Conservation (phyloP, 768 basidiomycete genomes). For the Suillus variegatus region DNA sequence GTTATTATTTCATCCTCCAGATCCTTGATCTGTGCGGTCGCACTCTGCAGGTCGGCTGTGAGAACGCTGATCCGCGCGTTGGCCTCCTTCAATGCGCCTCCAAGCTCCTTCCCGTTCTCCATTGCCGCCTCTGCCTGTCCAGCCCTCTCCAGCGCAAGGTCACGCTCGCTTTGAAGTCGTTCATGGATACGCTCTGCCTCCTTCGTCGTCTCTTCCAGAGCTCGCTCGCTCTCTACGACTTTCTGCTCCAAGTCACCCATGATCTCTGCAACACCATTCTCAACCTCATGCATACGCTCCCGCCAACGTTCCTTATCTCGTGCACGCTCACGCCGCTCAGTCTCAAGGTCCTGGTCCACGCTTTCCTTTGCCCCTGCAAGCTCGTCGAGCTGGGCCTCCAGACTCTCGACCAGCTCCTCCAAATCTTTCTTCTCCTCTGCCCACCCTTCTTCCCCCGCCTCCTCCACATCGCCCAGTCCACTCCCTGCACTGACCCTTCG, state of each 20-base stretch:
- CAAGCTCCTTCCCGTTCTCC: slow-evolving; percentile 67
- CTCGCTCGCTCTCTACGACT: slow-evolving; percentile 51
- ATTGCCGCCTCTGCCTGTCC: slow-evolving; percentile 65
- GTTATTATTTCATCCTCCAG: slow-evolving; percentile 61
- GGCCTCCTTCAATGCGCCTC: slow-evolving; percentile 64
- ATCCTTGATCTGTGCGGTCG: slow-evolving; percentile 58
- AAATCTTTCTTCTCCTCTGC: slow-evolving; percentile 66
- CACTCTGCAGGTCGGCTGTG: slow-evolving; percentile 59
- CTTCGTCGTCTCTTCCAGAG: slow-evolving; percentile 40
- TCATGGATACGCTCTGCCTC: slow-evolving; percentile 48
- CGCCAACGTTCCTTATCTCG: slow-evolving; percentile 73
- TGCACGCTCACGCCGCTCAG: slow-evolving; percentile 57
- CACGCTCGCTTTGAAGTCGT: slow-evolving; percentile 51
- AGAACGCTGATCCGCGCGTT: slow-evolving; percentile 59
- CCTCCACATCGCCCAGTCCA: slow-evolving; percentile 59
- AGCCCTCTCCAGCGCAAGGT: slow-evolving; percentile 58
- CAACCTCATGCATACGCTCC: slow-evolving; percentile 69
- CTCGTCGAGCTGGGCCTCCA: slow-evolving; percentile 37
- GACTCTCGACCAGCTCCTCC: slow-evolving; percentile 45
- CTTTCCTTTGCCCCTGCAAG: slow-evolving; percentile 47
- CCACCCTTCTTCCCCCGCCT: slow-evolving; percentile 65
- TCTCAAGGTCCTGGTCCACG: slow-evolving; percentile 46
- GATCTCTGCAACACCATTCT: slow-evolving; percentile 67
- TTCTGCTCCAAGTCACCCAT: slow-evolving; percentile 65
- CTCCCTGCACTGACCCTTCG: slow-evolving; percentile 55